Evolutionary conservation across 257 asterid genomes (phyloP).

Genomic region (Mitragyna speciosa): DNA sequence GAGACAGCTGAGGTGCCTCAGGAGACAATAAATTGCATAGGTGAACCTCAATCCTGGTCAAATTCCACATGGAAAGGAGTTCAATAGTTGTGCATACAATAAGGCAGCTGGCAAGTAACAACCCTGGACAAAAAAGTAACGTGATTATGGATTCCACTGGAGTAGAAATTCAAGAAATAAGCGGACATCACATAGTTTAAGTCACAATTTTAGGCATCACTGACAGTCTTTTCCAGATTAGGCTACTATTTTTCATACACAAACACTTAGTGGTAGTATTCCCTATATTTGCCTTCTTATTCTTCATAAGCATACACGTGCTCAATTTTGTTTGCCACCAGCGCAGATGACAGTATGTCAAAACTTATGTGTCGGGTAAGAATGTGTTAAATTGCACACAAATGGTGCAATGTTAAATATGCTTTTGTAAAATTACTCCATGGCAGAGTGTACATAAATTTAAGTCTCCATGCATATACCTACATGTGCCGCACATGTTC

Average conservation of each 20-base stretch:
- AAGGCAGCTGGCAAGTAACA: conserved; percentile 53
- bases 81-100: conserved; percentile 65
- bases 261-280: too few relatives aligned
- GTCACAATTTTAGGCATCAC: conserved; percentile 2
- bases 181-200: background rate
- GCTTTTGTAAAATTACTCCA: background rate
- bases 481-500: background rate
- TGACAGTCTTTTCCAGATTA: background rate
- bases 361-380: background rate
- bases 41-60: conserved; percentile 95
- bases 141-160: background rate
- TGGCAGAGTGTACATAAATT: too few relatives aligned
- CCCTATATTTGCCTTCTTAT: background rate
- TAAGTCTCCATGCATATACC: too few relatives aligned
- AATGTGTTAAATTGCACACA: background rate
- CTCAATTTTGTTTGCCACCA: background rate
- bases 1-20: conserved; percentile 87
- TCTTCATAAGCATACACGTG: background rate
- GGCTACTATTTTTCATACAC: background rate
- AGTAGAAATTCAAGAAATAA: conserved; percentile 4
- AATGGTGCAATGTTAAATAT: background rate
- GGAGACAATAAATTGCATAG: conserved; percentile 93
- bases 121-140: conserved; percentile 49
- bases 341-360: background rate
- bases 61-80: conserved; percentile 97